Evolutionary conservation across 2,329 filamentous ascomycete species (phyloP), one percentile per base, ranked within the genome.

Genomic region (Fusarium phyllophilum): DNA sequence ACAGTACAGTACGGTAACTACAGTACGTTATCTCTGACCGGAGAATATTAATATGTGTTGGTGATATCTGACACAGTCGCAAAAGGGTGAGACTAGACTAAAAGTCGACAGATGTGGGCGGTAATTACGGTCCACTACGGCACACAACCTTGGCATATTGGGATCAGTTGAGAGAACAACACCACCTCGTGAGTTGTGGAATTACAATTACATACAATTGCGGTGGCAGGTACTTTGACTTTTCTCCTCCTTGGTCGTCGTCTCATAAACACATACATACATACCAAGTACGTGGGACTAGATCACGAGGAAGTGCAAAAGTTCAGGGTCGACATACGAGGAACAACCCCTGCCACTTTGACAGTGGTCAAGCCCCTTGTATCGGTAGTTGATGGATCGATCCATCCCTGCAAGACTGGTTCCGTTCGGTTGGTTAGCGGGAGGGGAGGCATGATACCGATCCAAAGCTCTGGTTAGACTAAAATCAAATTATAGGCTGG

Each of bases 41-140:
- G 51, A 62, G 63, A 68, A 44, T 62, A 38, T 61, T 12, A n/a
- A 36, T 29, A 26, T 41, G 24, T 15, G 31, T 38, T 56, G 12
- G 52, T 56, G 56, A 73, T 70, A 73, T 73, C n/a, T 70, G 71
- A 73, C 61, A 44, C 29, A 46, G 18, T 34, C 31, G 48, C 31
- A 51, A 51, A 33, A 51, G 29, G 29, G 22, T 24, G 29, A 33
- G 29, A 33, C 22, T 33, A 33, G 29, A 29, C 44, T 29, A 13
- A 46, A 29, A 46, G 18, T 26, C 24, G 22, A 24, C 22, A 20
- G 26, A 48, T 17, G n/a, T 26, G 18, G 33, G 33, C n/a, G 33
- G 49, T 26, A 26, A 55, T 42, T 33, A 57, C 33, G 33, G 20
- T 9, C 56, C 29, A 62, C 24, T 42, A 42, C 26, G 26, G 68